These are phyloP conservation scores for Piloderma croceum DNA, from an alignment of 768 basidiomycete genomes.

Conservation along the genomic window DNA sequence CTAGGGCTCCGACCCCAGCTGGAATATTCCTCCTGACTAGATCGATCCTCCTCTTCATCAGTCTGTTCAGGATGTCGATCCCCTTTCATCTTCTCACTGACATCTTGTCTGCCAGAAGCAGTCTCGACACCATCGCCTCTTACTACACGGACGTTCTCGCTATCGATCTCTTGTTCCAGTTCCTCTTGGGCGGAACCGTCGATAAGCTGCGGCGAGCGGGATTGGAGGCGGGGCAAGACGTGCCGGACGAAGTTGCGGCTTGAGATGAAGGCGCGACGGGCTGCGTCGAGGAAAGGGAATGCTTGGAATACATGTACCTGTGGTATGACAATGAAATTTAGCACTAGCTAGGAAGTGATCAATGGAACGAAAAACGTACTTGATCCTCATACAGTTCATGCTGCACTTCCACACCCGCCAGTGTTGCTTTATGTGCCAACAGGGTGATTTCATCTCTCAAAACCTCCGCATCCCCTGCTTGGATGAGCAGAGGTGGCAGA, in stretches of 20 bases:
- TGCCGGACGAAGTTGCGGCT: constrained; percentile 65
- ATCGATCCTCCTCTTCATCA: constrained; percentile 26
- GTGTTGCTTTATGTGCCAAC: constrained; percentile 86
- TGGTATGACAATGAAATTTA: constrained; percentile 1
- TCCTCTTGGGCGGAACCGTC: constrained; percentile 49
- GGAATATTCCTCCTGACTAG: constrained; percentile 30
- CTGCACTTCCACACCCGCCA: constrained; percentile 78
- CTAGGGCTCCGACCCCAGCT: constrained; percentile 46
- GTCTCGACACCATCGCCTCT: constrained; percentile 67
- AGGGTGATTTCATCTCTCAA: constrained; percentile 91
- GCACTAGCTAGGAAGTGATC: neutral
- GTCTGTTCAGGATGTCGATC: constrained; percentile 16
- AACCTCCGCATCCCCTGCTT: constrained; percentile 91
- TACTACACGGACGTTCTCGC: constrained; percentile 59
- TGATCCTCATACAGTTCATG: constrained; percentile 91
- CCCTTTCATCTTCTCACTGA: constrained; percentile 33
- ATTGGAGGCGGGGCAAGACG: constrained; percentile 50
- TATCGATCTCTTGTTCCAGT: constrained; percentile 68
- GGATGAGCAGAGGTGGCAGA: constrained; percentile 86
- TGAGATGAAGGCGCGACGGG: constrained; percentile 62
- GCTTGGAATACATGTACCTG: constrained; percentile 90
- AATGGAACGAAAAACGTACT: constrained; percentile 38
- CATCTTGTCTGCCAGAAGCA: constrained; percentile 33
- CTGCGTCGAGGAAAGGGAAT: constrained; percentile 69
- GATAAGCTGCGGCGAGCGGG: constrained; percentile 45